Evolutionary conservation across 2,329 filamentous ascomycete genomes (phyloP).

Genomic region (Microdochium trichocladiopsis): DNA sequence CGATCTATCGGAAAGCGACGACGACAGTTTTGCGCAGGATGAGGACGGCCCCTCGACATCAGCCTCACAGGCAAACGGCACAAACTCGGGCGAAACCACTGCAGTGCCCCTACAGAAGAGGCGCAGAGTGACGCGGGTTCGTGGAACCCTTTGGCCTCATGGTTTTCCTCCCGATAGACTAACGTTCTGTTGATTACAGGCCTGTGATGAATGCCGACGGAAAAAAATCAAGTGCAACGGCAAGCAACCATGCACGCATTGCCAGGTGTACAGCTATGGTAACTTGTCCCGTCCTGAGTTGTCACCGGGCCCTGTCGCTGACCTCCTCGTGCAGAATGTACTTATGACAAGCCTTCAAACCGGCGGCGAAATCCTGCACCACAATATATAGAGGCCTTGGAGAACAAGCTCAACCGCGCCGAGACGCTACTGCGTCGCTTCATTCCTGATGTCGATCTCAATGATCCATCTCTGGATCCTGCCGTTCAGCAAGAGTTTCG

Average conservation of each 20-base stretch:
- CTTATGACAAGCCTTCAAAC: constrained; percentile 92
- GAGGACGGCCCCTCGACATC: constrained; percentile 6
- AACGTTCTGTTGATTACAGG: background rate
- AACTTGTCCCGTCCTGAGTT: constrained; percentile 27
- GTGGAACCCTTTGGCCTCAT: background rate
- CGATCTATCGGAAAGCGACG: constrained; percentile 31
- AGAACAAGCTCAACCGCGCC: constrained; percentile 74
- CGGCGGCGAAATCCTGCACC: constrained; percentile 83
- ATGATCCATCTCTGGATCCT: constrained; percentile 76
- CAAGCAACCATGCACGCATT: constrained; percentile 88
- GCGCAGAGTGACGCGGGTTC: constrained; percentile 63
- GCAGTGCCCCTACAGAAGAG: constrained; percentile 64
- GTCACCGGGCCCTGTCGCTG: background rate
- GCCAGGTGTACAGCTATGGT: constrained; percentile 98
- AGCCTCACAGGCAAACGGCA: constrained; percentile 4
- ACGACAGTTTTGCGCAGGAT: constrained; percentile 28
- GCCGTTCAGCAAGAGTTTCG: constrained; percentile 64
- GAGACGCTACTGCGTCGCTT: constrained; percentile 73
- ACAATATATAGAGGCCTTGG: constrained; percentile 86
- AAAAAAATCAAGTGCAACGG: constrained; percentile 88
- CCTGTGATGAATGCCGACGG: constrained; percentile 48
- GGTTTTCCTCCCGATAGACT: background rate
- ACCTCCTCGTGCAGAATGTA: constrained; percentile 61
- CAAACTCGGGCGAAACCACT: constrained; percentile 24
- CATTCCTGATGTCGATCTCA: constrained; percentile 76